A percentile compares a stretch with the other conserved stretches of the same genome.
These are phyloP conservation scores for Candida arabinofermentans DNA, from an alignment of 805 yeast genomes.

Conservation along the genomic window DNA sequence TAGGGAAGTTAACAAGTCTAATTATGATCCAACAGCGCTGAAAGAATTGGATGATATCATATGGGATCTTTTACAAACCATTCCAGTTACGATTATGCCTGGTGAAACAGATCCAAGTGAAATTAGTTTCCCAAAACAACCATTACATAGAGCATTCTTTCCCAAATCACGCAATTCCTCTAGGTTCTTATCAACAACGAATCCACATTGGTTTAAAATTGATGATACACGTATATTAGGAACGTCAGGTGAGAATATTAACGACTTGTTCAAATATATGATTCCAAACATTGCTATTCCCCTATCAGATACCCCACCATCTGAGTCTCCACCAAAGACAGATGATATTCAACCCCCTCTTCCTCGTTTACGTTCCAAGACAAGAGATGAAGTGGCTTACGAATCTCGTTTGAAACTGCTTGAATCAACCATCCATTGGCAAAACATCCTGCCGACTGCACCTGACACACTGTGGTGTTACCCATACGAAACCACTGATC, in stretches of 20 bases:
- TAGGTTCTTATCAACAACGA: constrained; percentile 47
- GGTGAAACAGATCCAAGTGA: constrained; percentile 88
- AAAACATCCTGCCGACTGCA: constrained; percentile 87
- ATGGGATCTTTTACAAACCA: constrained; percentile 47
- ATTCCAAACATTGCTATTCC: constrained; percentile 35
- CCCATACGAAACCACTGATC: constrained; percentile 75
- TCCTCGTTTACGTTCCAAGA: constrained; percentile 4
- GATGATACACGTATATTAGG: constrained; percentile 60
- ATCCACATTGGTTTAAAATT: constrained; percentile 70
- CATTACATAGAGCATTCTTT: constrained; percentile 77
- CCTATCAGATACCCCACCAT: constrained; percentile 2
- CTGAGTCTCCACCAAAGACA: constrained; percentile 20
- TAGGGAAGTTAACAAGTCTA: constrained; percentile 51
- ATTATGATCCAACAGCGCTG: constrained; percentile 45
- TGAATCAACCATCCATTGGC: constrained; percentile 74
- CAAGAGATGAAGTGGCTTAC: constrained; percentile 37
- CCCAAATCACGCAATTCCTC: constrained; percentile 32
- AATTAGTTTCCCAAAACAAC: constrained; percentile 81
- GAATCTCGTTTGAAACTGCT: constrained; percentile 57
- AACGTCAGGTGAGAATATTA: constrained; percentile 80
- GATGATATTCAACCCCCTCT: too few relatives aligned
- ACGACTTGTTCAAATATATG: constrained; percentile 70
- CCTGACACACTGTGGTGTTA: constrained; percentile 94
- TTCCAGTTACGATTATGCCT: constrained; percentile 79
- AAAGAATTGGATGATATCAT: constrained; percentile 58